Conservation (phyloP, 371 early-diverging fungal species). For the Apophysomyces trapeziformis region DNA sequence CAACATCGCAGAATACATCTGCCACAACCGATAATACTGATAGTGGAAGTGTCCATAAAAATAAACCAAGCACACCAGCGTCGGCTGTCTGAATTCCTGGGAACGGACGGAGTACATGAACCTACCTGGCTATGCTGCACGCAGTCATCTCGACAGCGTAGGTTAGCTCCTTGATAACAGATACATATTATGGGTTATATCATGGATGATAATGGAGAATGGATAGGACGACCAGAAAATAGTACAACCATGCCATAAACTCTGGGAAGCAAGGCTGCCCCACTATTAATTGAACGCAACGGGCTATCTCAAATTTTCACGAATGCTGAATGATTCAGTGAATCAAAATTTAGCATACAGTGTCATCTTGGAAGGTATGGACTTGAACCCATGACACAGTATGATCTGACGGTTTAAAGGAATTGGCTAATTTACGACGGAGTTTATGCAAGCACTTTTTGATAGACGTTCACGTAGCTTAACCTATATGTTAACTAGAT, state of each 20-base stretch:
- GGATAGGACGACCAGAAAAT: background rate
- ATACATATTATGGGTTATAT: background rate
- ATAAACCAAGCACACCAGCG: slow-evolving; percentile 11
- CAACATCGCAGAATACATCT: background rate
- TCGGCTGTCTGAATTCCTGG: slow-evolving; percentile 10
- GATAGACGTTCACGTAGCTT: too few relatives aligned
- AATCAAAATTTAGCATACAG: too few relatives aligned
- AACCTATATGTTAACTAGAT: too few relatives aligned
- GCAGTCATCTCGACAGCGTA: background rate
- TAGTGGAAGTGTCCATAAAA: slow-evolving; percentile 3
- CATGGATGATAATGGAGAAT: background rate
- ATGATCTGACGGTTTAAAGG: too few relatives aligned
- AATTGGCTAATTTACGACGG: too few relatives aligned
- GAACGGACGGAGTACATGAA: background rate
- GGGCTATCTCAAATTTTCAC: too few relatives aligned
- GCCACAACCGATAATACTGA: background rate
- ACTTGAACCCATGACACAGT: too few relatives aligned
- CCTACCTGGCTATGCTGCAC: background rate
- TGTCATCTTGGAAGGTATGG: too few relatives aligned
- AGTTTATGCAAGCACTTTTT: too few relatives aligned
- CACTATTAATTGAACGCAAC: background rate
- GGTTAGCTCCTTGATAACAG: background rate
- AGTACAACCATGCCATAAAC: background rate
- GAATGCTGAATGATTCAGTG: too few relatives aligned
- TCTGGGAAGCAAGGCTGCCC: background rate